Base-by-base conservation (phyloP, 2,329 filamentous ascomycete species). In the Aspergillus arachidicola region DNA sequence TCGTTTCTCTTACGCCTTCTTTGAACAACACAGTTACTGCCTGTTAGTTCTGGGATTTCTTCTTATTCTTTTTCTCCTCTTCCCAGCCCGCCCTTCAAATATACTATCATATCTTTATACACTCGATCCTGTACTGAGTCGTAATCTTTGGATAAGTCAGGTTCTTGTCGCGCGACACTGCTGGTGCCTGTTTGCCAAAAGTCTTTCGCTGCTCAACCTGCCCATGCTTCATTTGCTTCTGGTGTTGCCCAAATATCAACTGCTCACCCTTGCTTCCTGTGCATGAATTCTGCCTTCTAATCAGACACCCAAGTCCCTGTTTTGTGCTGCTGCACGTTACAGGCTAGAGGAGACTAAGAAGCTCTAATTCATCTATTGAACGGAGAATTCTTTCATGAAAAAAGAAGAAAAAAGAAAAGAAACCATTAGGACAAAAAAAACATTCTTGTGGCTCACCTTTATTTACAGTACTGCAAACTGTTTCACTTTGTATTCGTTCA, bases 401-500 rank as follows among this genome's bases (percentile, higher is more conserved):
- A 12, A 16, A 12, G 19, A 50, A 11, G 11, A 34, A 6, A 51
- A 30, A 50, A 32, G 3, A 50, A 3, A n/a, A 16, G 14, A 36
- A 41, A 41, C 19, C 2, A 9, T 6, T 41, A 41, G 23, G 23
- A 51, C 28, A 34, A 16, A 34, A 9, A 51, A 51, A 19, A 4
- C 16, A 16, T 32, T 10, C 16, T 19, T 41, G 38, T 19, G 10
- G 30, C 28, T 51, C 28, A 21, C 48, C 26, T 51, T 32, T 28
- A 62, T 64, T 66, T 63, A 46, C 69, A 62, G 58, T 67, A 64
- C 66, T 65, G 58, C 68, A 65, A 62, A 67, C 68, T 68, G 62
- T 63, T 58, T 45, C 21, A 66, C 65, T 58, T 71, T 75, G 72
- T 77, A 75, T 71, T 68, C 68, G 67, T 68, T 38, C 73, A 69